Evolutionary conservation across 2,329 filamentous ascomycete species (phyloP).

Genomic region (Phialemoniopsis sp.): DNA sequence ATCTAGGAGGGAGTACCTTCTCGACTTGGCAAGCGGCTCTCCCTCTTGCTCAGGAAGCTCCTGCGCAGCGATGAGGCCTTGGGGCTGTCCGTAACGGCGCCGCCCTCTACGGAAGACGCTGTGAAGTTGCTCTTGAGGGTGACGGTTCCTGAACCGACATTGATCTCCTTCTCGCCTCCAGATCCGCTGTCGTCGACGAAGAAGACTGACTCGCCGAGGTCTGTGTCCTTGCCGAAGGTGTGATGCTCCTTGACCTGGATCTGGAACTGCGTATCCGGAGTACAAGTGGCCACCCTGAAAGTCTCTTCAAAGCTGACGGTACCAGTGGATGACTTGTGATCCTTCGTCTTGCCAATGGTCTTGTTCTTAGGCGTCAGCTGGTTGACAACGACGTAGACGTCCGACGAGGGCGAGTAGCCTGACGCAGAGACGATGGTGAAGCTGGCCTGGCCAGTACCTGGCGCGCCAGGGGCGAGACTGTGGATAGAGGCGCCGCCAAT

Average conservation of each 20-base stretch:
- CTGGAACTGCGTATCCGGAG: conserved; percentile 82
- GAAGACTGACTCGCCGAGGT: conserved; percentile 81
- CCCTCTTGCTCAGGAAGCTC: conserved; percentile 53
- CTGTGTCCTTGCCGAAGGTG: conserved; percentile 77
- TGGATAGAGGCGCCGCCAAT: conserved; percentile 62
- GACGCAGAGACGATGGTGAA: conserved; percentile 77
- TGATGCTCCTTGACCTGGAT: conserved; percentile 81
- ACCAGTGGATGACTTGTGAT: conserved; percentile 69
- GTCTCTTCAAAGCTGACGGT: conserved; percentile 70
- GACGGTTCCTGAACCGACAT: conserved; percentile 69
- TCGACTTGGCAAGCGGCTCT: conserved; percentile 33
- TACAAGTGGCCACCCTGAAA: conserved; percentile 67
- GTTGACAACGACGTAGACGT: conserved; percentile 73
- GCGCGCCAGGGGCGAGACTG: conserved; percentile 52
- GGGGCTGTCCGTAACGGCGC: conserved; percentile 25
- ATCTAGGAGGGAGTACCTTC: conserved; percentile 34
- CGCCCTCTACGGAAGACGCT: conserved; percentile 34
- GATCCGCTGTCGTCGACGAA: conserved; percentile 79
- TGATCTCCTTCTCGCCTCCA: conserved; percentile 67
- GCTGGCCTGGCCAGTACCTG: conserved; percentile 68
- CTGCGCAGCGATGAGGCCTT: conserved; percentile 38
- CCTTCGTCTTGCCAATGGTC: conserved; percentile 87
- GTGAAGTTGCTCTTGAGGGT: conserved; percentile 71
- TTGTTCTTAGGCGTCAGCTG: conserved; percentile 68
- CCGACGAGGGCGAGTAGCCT: conserved; percentile 71